Evolutionary conservation across 805 yeast species (phyloP).

Genomic region (Isabelozyma rhagii): DNA sequence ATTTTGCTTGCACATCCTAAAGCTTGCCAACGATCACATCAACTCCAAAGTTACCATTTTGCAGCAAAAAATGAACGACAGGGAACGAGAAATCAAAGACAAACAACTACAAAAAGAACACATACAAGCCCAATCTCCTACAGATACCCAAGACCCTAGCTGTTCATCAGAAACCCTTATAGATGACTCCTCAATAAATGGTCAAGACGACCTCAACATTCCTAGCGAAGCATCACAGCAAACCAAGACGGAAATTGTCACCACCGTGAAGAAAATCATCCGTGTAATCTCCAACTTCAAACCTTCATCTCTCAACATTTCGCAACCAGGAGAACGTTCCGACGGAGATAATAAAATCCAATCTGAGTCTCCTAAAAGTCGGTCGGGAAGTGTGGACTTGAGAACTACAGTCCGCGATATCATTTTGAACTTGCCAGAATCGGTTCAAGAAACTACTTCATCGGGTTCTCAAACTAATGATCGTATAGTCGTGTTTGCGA

Average conservation of each 20-base stretch:
- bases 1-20: slow-evolving; percentile 74
- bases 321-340: not conserved
- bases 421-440: slow-evolving; percentile 65
- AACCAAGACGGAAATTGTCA: slow-evolving; percentile 77
- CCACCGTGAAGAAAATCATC: slow-evolving; percentile 86
- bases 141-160: slow-evolving; percentile 1
- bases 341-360: slow-evolving; percentile 54
- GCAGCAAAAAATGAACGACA: slow-evolving; percentile 47
- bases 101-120: slow-evolving; percentile 8
- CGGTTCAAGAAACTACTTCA: slow-evolving; percentile 41
- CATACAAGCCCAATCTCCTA: slow-evolving; percentile 10
- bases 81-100: slow-evolving; percentile 35
- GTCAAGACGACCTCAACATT: slow-evolving; percentile 2
- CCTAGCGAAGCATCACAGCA: slow-evolving; percentile 26
- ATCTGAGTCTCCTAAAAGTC: slow-evolving; percentile 53
- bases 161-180: slow-evolving; percentile 3
- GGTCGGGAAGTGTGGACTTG: slow-evolving; percentile 18
- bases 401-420: slow-evolving; percentile 78
- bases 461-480: slow-evolving; percentile 43
- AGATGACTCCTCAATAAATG: slow-evolving; percentile 4
- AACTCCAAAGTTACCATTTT: slow-evolving; percentile 62
- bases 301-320: slow-evolving; percentile 30
- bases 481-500: slow-evolving; percentile 75
- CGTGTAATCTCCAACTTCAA: slow-evolving; percentile 79
- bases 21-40: slow-evolving; percentile 76